phyloP scores from a whole-genome alignment of 495 filamentous ascomycete species.

The Neurospora tetraspora region DNA sequence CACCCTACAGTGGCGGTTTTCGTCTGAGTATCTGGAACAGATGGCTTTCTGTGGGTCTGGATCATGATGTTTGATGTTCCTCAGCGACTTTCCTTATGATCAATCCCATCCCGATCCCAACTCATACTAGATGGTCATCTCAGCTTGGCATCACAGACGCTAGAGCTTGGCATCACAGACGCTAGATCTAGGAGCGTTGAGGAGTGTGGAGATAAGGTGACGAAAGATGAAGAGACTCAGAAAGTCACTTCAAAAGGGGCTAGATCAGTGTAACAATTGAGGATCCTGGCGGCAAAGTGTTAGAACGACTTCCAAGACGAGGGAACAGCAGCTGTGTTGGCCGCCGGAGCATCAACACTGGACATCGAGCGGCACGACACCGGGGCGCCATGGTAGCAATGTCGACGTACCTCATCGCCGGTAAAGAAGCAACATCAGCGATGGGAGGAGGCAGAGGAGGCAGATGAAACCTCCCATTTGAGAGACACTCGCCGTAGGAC shows the following conservation, averaged over 20 bases:
- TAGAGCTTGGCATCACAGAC: neutral
- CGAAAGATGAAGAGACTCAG: neutral
- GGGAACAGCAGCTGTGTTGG: neutral
- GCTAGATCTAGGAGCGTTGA: neutral
- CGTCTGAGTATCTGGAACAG: neutral
- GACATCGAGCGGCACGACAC: neutral
- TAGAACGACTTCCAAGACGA: neutral
- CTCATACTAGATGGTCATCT: neutral
- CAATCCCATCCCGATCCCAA: neutral
- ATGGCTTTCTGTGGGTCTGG: conserved; percentile 1
- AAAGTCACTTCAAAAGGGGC: neutral
- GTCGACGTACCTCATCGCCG: neutral
- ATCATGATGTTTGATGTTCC: conserved; percentile 5
- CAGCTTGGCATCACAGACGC: neutral
- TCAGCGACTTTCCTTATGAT: neutral
- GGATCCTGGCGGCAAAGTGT: neutral
- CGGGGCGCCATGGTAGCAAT: neutral
- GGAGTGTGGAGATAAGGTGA: neutral
- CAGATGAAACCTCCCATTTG: neutral
- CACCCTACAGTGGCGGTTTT: neutral
- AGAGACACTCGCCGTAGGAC: neutral
- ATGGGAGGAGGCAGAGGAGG: neutral
- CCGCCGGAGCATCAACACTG: neutral
- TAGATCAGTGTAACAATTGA: neutral
- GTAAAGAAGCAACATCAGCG: neutral